These are phyloP conservation scores for Annulohypoxylon nitens DNA, from an alignment of 495 filamentous ascomycete species.

Conservation along the genomic window DNA sequence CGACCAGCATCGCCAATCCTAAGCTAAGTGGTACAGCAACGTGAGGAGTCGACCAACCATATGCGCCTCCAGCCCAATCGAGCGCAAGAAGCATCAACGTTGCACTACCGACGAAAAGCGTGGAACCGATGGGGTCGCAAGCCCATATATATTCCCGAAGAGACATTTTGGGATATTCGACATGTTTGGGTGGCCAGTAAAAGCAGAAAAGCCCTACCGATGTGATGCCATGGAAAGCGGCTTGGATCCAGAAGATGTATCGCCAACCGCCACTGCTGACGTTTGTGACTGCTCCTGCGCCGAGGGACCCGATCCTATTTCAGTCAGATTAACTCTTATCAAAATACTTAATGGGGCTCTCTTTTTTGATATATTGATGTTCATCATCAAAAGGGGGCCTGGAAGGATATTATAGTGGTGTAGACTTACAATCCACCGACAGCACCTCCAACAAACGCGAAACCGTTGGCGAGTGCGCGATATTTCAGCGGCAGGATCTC, in stretches of 20 bases:
- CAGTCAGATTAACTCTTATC: neutral
- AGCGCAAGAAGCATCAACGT: constrained; percentile 65
- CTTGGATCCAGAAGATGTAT: constrained; percentile 71
- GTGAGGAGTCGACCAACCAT: constrained; percentile 62
- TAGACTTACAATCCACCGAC: constrained; percentile 62
- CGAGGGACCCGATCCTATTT: constrained; percentile 59
- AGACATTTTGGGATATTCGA: constrained; percentile 59
- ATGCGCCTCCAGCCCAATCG: constrained; percentile 66
- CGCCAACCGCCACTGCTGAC: constrained; percentile 62
- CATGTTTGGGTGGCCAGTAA: constrained; percentile 61
- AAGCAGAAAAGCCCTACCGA: constrained; percentile 63
- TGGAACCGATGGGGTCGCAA: constrained; percentile 66
- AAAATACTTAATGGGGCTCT: neutral
- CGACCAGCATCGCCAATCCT: constrained; percentile 59
- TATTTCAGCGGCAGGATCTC: constrained; percentile 69
- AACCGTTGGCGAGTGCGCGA: constrained; percentile 66
- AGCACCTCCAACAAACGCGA: constrained; percentile 62
- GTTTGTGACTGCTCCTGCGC: constrained; percentile 67
- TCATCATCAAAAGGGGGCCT: neutral
- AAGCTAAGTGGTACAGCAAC: constrained; percentile 63
- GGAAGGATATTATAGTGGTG: neutral
- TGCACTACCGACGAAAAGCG: constrained; percentile 62
- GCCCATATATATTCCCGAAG: constrained; percentile 62
- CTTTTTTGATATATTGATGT: neutral
- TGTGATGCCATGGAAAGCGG: constrained; percentile 63